These are phyloP conservation scores for Xylaria acuta DNA, from an alignment of 495 filamentous ascomycete species.

Conservation along the genomic window DNA sequence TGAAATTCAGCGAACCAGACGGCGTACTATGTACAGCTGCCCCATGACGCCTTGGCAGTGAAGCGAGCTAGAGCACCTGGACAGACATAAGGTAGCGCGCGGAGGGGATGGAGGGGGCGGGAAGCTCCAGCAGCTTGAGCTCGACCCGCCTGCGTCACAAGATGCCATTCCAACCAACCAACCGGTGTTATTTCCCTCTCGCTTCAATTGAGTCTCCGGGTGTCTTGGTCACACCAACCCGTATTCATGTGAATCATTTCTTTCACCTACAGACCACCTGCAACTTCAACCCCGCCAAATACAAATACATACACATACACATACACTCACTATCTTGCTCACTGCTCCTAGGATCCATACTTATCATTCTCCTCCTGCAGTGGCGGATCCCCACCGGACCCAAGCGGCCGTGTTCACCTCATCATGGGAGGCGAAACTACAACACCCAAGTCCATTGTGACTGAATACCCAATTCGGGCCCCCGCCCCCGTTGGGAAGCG, in stretches of 20 bases:
- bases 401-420: constrained; percentile 17
- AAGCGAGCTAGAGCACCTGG: background rate
- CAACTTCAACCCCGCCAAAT: background rate
- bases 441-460: constrained; percentile 38
- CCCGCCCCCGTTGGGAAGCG: constrained; percentile 72
- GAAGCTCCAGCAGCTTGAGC: constrained; percentile 6
- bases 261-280: background rate
- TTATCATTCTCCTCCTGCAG: constrained; percentile 16
- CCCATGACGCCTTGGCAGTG: constrained; percentile 13
- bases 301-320: background rate
- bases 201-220: constrained; percentile 10
- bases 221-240: background rate
- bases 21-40: background rate
- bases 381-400: background rate
- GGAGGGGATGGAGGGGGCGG: constrained; percentile 1
- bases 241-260: background rate
- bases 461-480: constrained; percentile 55
- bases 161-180: constrained; percentile 15
- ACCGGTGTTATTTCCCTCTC: background rate
- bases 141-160: constrained; percentile 1
- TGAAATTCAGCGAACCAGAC: constrained; percentile 14
- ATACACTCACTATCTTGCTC: background rate
- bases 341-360: background rate
- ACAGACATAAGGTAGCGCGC: background rate
- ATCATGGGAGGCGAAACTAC: constrained; percentile 51